These are phyloP conservation scores for Pelargonium cotyledonis DNA, from an alignment of 441 rosid species.

Conservation along the genomic window DNA sequence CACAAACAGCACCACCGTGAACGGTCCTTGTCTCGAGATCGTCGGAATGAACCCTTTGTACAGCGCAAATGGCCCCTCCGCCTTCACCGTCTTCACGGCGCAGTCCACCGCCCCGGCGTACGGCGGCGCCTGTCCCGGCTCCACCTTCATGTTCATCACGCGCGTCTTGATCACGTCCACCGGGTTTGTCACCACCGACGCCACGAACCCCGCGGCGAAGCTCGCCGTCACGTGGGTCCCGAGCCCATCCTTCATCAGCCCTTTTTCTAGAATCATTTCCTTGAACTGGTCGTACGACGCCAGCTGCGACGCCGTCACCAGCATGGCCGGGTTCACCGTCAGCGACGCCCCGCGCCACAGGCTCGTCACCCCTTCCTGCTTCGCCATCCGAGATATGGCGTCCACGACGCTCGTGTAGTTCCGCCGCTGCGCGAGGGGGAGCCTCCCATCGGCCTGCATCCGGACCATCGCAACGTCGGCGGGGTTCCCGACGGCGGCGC, in stretches of 20 bases:
- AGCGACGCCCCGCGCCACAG: not conserved
- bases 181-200: not conserved
- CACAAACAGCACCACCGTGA: not conserved
- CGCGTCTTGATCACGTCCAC: not conserved
- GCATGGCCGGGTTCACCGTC: not conserved
- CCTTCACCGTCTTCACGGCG: not conserved
- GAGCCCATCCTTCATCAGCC: not conserved
- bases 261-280: not conserved
- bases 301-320: not conserved
- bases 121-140: not conserved
- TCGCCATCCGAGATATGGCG: not conserved
- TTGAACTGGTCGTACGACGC: not conserved
- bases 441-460: not conserved
- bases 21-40: not conserved
- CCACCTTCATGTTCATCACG: not conserved
- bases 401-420: not conserved
- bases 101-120: not conserved
- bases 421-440: not conserved
- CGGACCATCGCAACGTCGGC: not conserved
- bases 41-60: not conserved
- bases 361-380: not conserved
- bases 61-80: not conserved
- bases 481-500: not conserved
- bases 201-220: not conserved
- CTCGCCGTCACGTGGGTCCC: not conserved